Percentiles rank a stretch among this genome's conserved stretches.
phyloP scores from a whole-genome alignment of 2,329 filamentous ascomycete genomes.

The Monosporascus cannonballus region DNA sequence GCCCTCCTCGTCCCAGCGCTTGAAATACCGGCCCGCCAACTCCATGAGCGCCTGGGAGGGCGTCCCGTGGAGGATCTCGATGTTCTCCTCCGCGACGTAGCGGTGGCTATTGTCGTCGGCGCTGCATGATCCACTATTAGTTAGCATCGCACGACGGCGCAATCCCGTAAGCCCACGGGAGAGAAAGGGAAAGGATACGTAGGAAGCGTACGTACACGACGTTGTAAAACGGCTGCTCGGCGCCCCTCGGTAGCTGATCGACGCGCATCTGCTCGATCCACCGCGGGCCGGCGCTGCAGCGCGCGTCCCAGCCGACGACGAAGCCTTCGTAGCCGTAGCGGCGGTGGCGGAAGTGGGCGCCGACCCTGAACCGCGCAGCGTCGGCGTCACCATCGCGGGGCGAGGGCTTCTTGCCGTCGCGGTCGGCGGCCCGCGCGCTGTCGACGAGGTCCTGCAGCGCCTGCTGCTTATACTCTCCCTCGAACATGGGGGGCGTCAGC shows the following conservation, averaged over 20 bases:
- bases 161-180: too few relatives aligned
- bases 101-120: constrained; percentile 55
- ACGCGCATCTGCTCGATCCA: constrained; percentile 60
- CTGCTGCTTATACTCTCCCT: not conserved
- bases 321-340: constrained; percentile 57
- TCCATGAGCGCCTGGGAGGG: constrained; percentile 40
- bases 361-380: constrained; percentile 39
- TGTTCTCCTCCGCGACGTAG: constrained; percentile 66
- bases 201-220: constrained; percentile 37
- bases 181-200: not conserved
- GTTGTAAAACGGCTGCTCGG: constrained; percentile 62
- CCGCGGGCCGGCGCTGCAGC: constrained; percentile 36
- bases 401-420: not conserved
- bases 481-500: not conserved
- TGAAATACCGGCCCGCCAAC: constrained; percentile 58
- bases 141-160: not conserved
- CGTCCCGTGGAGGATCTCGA: constrained; percentile 35
- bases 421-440: not conserved
- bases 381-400: not conserved
- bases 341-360: constrained; percentile 55
- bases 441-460: not conserved
- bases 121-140: not conserved
- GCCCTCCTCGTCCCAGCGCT: constrained; percentile 48
- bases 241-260: constrained; percentile 48
- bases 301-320: constrained; percentile 54